Conservation (phyloP, 139 green algal genomes). For the Haematococcus sp. region DNA sequence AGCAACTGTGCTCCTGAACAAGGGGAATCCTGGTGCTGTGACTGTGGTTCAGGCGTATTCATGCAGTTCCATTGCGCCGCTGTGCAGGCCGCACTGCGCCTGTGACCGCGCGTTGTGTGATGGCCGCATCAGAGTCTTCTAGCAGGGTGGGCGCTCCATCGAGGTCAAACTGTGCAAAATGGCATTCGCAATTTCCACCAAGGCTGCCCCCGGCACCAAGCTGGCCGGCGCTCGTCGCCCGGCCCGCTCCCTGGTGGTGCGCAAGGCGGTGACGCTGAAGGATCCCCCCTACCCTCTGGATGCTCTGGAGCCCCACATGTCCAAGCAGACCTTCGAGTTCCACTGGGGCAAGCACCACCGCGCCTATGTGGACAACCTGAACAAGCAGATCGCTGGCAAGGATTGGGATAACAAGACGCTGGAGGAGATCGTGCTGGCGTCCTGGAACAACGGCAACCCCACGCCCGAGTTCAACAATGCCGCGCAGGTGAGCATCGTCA, state of each 20-base stretch:
- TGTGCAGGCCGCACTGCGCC: too few species aligned
- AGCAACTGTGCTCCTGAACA: too few species aligned
- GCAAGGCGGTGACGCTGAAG: slow-evolving; percentile 49
- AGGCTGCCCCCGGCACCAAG: slow-evolving; percentile 17
- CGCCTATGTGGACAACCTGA: slow-evolving; percentile 90
- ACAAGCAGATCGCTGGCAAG: slow-evolving; percentile 91
- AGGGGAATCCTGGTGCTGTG: too few species aligned
- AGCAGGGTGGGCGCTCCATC: too few species aligned
- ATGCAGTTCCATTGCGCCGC: too few species aligned
- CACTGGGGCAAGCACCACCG: slow-evolving; percentile 95
- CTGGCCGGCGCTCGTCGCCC: slow-evolving; percentile 20
- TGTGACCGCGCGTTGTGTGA: too few species aligned
- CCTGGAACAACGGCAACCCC: slow-evolving; percentile 86
- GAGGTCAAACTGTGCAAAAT: slow-evolving; percentile 9
- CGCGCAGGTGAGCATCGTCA: slow-evolving; percentile 46
- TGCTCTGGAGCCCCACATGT: slow-evolving; percentile 75
- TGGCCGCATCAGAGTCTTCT: too few species aligned
- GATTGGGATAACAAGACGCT: slow-evolving; percentile 78
- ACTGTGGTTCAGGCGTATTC: too few species aligned
- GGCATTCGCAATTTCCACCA: slow-evolving; percentile 17
- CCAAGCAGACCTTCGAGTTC: slow-evolving; percentile 54
- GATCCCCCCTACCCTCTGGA: slow-evolving; percentile 56
- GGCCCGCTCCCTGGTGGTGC: slow-evolving; percentile 20
- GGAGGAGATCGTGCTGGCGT: slow-evolving; percentile 74
- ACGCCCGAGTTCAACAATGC: slow-evolving; percentile 93